Evolutionary conservation across 225 moss, liverwort and hornwort genomes (phyloP).

Genomic region (Rhytidiadelphus loreus): DNA sequence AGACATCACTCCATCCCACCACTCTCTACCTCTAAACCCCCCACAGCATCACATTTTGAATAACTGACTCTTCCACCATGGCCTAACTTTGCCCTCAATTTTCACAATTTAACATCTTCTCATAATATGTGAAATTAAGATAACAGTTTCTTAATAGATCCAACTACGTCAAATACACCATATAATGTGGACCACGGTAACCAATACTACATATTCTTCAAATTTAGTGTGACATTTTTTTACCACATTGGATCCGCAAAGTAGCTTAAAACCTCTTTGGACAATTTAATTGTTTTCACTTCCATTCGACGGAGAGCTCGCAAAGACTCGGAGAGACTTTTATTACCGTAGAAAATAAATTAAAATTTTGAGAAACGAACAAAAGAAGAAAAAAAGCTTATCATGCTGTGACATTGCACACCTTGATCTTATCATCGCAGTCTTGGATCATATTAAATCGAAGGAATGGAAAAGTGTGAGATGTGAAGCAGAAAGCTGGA

Average conservation of each 20-base stretch:
- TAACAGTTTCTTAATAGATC: background rate
- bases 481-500: background rate
- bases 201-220: background rate
- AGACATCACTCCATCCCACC: constrained; percentile 21
- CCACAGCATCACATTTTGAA: background rate
- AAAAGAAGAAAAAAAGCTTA: background rate
- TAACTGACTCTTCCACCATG: background rate
- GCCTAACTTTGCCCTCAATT: background rate
- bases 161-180: background rate
- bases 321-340: background rate
- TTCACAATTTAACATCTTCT: background rate
- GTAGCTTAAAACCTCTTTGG: background rate
- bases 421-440: background rate
- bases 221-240: background rate
- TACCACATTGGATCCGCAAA: background rate
- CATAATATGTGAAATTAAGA: background rate
- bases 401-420: background rate
- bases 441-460: background rate
- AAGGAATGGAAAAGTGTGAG: background rate
- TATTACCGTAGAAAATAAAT: background rate
- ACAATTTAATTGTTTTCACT: background rate
- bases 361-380: background rate
- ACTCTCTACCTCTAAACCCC: constrained; percentile 3
- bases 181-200: background rate
- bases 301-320: background rate